phyloP scores from a whole-genome alignment of 257 asterid genomes.

The Nicotiana tabacum region DNA sequence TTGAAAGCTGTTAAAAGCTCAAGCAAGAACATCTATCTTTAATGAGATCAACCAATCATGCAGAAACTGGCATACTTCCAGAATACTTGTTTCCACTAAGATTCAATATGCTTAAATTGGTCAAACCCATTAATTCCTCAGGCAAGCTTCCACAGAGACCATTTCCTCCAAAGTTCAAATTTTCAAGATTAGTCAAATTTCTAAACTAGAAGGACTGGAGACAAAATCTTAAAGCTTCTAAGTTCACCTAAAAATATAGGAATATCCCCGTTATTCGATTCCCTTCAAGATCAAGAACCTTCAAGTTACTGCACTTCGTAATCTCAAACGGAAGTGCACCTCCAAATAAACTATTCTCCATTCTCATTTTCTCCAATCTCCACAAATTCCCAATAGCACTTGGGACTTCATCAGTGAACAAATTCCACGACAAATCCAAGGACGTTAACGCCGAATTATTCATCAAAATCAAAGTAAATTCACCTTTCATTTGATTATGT shows the following conservation, averaged over 20 bases:
- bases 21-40: too few relatives aligned
- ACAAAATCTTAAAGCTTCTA: constrained; percentile 29
- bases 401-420: constrained; percentile 40
- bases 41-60: too few relatives aligned
- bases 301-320: constrained; percentile 35
- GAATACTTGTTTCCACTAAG: constrained; percentile 48
- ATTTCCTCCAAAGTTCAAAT: constrained; percentile 42
- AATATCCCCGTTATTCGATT: constrained; percentile 40
- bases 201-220: constrained; percentile 38
- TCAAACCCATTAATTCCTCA: constrained; percentile 34
- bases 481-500: constrained; percentile 33
- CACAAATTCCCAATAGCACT: constrained; percentile 35
- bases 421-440: constrained; percentile 55
- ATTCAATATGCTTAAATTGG: constrained; percentile 47
- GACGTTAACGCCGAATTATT: constrained; percentile 32
- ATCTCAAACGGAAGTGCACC: constrained; percentile 45
- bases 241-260: constrained; percentile 36
- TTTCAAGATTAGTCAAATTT: constrained; percentile 40
- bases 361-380: constrained; percentile 44
- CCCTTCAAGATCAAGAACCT: constrained; percentile 56
- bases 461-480: constrained; percentile 34
- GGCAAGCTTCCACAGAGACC: constrained; percentile 42
- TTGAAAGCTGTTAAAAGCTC: too few relatives aligned
- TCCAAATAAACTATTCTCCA: constrained; percentile 48
- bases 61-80: constrained; percentile 35